Base-by-base conservation (phyloP, 345 rosid species). In the Lepidium sativum region DNA sequence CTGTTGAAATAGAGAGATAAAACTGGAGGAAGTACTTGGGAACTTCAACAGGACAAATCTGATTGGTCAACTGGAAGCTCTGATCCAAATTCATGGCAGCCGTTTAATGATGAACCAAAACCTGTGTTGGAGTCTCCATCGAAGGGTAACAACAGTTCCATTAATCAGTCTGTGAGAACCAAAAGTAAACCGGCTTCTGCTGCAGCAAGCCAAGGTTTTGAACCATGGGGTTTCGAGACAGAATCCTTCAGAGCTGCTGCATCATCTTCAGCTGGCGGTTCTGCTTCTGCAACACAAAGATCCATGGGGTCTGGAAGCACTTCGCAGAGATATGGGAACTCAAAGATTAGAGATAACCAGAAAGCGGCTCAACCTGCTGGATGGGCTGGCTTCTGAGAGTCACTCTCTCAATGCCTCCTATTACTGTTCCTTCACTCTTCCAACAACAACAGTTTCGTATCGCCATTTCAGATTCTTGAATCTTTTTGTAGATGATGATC, bases 321-420 rank as follows among this genome's bases (percentile, higher is more conserved):
- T 61, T 73, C 89, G 17, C 80, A 49, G 78, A 74, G 75, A 42
- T 48, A 54, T 39, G 79, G 78, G 3, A 82, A 71, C 64, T 54
- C 83, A 23, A 89, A 78, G 64, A 59, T 52, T 38, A 67, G 56
- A 63, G 90, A 82, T 49, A 77, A 72, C 64, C 80, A 75, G 75
- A 51, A 88, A 48, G 49, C 85, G 56, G 57, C 78, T 69, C 96
- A 85, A 61, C 99, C 99, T 45, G 86, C 96, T 34, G 99, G 99
- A 62, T 91, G 97, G 97, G 92, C 96, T 71, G 99, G 96, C 73
- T 95, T 95, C 79, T 95, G 81, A 78, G 59, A 34, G 37, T 27
- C 20, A 5, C 34, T 23, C 50, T 8, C 49, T 35, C 66, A 16
- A 9, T 40, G 15, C 42, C 1, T 20, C 27, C 8, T 32, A 41